Evolutionary conservation across 1,284 basidiomycete species (phyloP), one percentile per base, ranked within the genome.

Genomic region (Irpex sp.): DNA sequence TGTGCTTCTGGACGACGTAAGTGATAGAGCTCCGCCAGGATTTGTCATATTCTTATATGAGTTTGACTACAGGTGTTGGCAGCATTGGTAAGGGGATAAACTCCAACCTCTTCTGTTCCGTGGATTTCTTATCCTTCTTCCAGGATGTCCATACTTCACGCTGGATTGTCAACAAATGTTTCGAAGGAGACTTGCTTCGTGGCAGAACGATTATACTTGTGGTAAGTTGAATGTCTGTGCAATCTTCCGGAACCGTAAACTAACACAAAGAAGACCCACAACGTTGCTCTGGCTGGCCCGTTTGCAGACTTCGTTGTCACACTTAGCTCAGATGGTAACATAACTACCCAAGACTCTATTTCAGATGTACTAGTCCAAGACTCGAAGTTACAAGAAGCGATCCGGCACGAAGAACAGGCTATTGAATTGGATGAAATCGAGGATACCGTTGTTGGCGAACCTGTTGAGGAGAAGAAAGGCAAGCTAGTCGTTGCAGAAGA

Each of bases 151-250:
- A 89, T 67, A 94, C 91, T 1, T 81, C 90, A 0, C 85, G 85
- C 61, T 92, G 85, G 84, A 88, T 94, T 64, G 85, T 93, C 21
- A 85, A 92, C 49, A 85, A 92, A 61, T 89, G 91, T 67, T 85
- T 94, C 75, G 75, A 77, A 59, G 89, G 91, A 5, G 86, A 89
- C 64, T 76, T 93, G 7, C 75, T 94, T 26, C 78, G 81, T 56
- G 87, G 82, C 5, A 81, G 91, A 57, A 94, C 91, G 0, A 78
- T 93, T 44, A 73, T 93, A 13, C 78, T 94, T 7, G 88, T 92
- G 64, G 89, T 90, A 73, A 67, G 86, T 65, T 34, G 17, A 11
- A 6, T n/a, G 58, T 38, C 36, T 21, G 15, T 19, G 8, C 2
- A 0, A 40, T 38, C 15, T 34, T 26, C 5, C 3, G 31, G 1